Conservation (phyloP, 495 filamentous ascomycete species). For the Xylaria sp. region DNA sequence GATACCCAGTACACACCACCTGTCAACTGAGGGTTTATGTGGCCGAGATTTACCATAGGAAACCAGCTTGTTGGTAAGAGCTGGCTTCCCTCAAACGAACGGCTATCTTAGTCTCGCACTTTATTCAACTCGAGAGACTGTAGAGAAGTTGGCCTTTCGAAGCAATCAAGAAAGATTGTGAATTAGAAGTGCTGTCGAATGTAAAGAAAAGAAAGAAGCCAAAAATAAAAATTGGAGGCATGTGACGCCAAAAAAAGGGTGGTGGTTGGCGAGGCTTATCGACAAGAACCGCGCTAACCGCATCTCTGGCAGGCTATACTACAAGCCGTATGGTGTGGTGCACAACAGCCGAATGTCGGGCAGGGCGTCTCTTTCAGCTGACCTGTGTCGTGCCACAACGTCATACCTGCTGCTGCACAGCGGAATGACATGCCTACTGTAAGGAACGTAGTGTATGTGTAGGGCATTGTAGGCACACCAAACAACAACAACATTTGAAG, state of each 20-base stretch:
- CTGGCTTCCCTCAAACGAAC: constrained; percentile 46
- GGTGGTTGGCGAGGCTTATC: constrained; percentile 2
- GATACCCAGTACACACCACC: neutral
- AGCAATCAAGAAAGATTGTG: constrained; percentile 38
- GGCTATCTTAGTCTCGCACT: constrained; percentile 43
- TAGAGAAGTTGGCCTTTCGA: constrained; percentile 32
- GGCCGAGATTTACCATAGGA: constrained; percentile 45
- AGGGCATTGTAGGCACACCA: no score
- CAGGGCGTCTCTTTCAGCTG: constrained; percentile 8
- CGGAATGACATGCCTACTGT: no score
- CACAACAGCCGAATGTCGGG: constrained; percentile 18
- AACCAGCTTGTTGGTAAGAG: constrained; percentile 34
- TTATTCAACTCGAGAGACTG: constrained; percentile 40
- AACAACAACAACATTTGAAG: no score
- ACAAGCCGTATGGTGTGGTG: constrained; percentile 7
- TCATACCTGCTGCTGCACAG: neutral
- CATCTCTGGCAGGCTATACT: neutral
- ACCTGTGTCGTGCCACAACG: neutral
- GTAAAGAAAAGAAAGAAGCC: constrained; percentile 31
- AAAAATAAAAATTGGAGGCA: constrained; percentile 4
- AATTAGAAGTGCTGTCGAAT: constrained; percentile 43
- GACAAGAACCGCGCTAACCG: constrained; percentile 15
- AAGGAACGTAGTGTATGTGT: no score
- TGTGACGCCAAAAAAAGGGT: neutral
- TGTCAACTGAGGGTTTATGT: constrained; percentile 27